Conservation (phyloP, 768 basidiomycete genomes). For the Epithele typhae region DNA sequence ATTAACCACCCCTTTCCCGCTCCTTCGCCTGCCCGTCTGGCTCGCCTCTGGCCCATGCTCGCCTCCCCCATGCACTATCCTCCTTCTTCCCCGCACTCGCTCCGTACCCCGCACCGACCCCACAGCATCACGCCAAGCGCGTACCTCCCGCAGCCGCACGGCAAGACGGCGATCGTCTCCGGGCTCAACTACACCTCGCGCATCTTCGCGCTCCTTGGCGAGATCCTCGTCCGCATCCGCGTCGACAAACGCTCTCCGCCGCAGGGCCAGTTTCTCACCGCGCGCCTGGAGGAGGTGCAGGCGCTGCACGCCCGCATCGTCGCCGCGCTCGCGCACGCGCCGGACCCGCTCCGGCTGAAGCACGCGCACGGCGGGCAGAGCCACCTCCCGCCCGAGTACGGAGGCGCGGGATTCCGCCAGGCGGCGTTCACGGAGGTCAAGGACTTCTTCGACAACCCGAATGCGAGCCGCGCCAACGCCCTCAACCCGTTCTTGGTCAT, state of each 20-base stretch:
- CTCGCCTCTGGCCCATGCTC: conserved; percentile 9
- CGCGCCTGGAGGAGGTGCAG: conserved; percentile 79
- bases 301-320: conserved; percentile 76
- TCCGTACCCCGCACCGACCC: conserved; percentile 1
- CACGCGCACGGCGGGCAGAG: conserved; percentile 40
- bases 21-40: conserved; percentile 2
- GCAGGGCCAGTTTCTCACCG: conserved; percentile 81
- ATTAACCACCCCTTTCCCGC: conserved; percentile 24
- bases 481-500: conserved; percentile 88
- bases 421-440: conserved; percentile 86
- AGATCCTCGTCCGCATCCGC: conserved; percentile 82
- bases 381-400: conserved; percentile 39
- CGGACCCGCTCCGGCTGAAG: conserved; percentile 71
- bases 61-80: background rate
- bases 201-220: conserved; percentile 81
- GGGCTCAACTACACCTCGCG: conserved; percentile 86
- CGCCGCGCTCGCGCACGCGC: conserved; percentile 68
- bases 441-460: conserved; percentile 89
- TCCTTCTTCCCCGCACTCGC: background rate
- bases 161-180: conserved; percentile 78
- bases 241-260: conserved; percentile 86
- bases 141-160: conserved; percentile 84
- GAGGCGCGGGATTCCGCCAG: conserved; percentile 71
- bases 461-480: conserved; percentile 79
- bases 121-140: conserved; percentile 76